Conservation (phyloP, 257 asterid species). For the Fraxinus cuspidata region DNA sequence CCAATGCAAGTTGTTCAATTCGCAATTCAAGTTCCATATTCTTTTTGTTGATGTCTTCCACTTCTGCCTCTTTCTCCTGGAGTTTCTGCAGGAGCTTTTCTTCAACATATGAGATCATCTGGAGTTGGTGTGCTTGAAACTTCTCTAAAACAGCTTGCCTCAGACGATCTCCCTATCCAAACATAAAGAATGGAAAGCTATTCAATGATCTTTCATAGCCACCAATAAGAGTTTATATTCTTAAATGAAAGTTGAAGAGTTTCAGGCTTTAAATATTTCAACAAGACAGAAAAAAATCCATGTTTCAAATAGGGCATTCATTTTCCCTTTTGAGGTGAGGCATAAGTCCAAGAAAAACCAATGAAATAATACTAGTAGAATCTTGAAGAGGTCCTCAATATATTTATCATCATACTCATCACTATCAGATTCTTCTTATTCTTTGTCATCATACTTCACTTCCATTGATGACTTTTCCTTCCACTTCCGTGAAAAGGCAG, state of each 20-base stretch:
- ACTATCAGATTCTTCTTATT: background rate
- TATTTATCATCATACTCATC: background rate
- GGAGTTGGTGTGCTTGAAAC: conserved; percentile 81
- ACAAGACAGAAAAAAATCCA: background rate
- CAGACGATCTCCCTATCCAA: conserved; percentile 70
- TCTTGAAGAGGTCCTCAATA: background rate
- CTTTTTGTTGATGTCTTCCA: conserved; percentile 74
- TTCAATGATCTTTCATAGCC: background rate
- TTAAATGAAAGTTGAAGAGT: background rate
- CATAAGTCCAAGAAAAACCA: background rate
- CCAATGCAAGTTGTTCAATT: conserved; percentile 68
- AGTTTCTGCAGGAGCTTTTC: conserved; percentile 75
- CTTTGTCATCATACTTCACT: background rate
- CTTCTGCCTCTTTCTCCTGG: conserved; percentile 73
- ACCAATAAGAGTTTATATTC: background rate
- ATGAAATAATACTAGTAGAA: background rate
- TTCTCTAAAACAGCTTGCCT: conserved; percentile 77
- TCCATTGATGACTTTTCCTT: background rate
- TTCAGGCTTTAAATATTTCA: background rate
- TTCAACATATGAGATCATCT: conserved; percentile 71
- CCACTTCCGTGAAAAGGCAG: background rate
- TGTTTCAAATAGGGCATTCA: background rate
- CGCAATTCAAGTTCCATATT: conserved; percentile 74
- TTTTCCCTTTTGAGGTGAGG: background rate
- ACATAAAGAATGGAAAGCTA: conserved; percentile 5